These are phyloP conservation scores for Elasticomyces elasticus DNA, from an alignment of 495 filamentous ascomycete species.

Conservation along the genomic window DNA sequence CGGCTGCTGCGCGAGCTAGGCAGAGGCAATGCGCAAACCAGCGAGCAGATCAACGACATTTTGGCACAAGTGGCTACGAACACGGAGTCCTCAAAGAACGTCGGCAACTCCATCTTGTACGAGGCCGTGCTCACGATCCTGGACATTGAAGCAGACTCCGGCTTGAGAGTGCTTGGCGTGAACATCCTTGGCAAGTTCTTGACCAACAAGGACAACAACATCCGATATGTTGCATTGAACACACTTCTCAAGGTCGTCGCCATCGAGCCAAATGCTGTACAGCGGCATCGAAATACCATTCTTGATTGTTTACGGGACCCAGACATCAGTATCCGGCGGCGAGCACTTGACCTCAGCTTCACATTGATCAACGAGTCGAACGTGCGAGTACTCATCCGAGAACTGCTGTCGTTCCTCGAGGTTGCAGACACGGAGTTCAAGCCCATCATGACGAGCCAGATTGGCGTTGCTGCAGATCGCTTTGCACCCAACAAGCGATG, in stretches of 20 bases:
- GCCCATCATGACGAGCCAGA: conserved; percentile 91
- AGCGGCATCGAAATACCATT: conserved; percentile 93
- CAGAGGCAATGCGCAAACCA: conserved; percentile 77
- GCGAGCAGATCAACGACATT: conserved; percentile 97
- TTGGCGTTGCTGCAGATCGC: conserved; percentile 90
- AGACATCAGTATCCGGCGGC: conserved; percentile 94
- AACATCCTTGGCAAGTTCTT: conserved; percentile 98
- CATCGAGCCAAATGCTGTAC: conserved; percentile 94
- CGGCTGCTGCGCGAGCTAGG: conserved; percentile 74
- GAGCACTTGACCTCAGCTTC: conserved; percentile 92
- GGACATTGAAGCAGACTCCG: conserved; percentile 94
- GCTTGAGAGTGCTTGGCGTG: conserved; percentile 83
- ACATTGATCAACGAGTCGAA: conserved; percentile 96
- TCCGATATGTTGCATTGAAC: conserved; percentile 94
- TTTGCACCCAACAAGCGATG: conserved; percentile 95
- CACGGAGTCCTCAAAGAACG: conserved; percentile 95
- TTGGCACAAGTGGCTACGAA: conserved; percentile 96
- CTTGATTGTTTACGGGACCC: conserved; percentile 92
- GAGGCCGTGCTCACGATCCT: conserved; percentile 95
- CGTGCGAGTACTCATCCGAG: conserved; percentile 82
- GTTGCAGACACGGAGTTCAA: conserved; percentile 98
- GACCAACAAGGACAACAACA: conserved; percentile 96
- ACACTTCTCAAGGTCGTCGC: conserved; percentile 97
- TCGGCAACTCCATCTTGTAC: conserved; percentile 95
- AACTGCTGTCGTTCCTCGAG: conserved; percentile 87